These are phyloP conservation scores for Vigna trinervia DNA, from an alignment of 306 rosid genomes.

Conservation along the genomic window DNA sequence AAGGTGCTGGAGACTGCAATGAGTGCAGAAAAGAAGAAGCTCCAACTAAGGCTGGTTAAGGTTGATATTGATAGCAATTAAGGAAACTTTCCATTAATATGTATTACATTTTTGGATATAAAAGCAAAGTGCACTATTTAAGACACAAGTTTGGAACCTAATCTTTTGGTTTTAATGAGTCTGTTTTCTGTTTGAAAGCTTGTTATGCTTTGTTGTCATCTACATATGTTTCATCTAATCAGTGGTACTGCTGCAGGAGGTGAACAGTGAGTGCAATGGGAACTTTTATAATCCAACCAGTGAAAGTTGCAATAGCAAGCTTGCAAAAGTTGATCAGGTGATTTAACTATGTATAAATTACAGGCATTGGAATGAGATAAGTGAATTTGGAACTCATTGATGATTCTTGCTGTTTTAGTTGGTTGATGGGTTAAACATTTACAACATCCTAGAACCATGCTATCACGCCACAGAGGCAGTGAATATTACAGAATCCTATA, in stretches of 20 bases:
- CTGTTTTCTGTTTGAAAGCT: constrained; percentile 29
- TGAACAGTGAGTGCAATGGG: constrained; percentile 60
- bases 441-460: constrained; percentile 94
- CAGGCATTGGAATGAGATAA: constrained; percentile 21
- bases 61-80: not conserved
- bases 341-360: constrained; percentile 28
- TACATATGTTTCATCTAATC: constrained; percentile 37
- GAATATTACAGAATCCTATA: constrained; percentile 46
- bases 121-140: constrained; percentile 18
- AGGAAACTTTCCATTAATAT: not conserved
- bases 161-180: not conserved
- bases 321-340: constrained; percentile 72
- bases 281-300: constrained; percentile 54
- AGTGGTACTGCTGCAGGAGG: constrained; percentile 62
- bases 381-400: constrained; percentile 36
- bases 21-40: not conserved
- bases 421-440: constrained; percentile 66
- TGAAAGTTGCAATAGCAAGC: constrained; percentile 54
- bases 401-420: constrained; percentile 54
- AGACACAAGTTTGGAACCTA: constrained; percentile 21
- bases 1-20: not conserved
- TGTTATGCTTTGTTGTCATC: constrained; percentile 15
- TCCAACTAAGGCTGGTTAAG: not conserved
- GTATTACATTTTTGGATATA: not conserved
- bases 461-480: constrained; percentile 56